phyloP scores from a whole-genome alignment of 371 early-diverging fungal species.

The Batkoa obscura region DNA sequence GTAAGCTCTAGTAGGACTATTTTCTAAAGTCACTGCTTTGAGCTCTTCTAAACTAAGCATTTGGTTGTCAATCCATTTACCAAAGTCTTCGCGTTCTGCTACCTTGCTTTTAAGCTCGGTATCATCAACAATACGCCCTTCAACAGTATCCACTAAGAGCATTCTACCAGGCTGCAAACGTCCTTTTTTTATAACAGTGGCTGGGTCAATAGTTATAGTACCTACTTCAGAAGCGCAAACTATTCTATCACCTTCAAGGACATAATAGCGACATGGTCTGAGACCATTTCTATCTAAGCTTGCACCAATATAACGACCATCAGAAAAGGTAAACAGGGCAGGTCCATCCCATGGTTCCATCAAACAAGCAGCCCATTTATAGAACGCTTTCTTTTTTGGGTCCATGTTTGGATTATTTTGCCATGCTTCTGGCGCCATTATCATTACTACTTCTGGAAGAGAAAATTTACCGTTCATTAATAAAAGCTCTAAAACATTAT shows the following conservation, averaged over 20 bases:
- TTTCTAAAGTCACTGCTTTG: slow-evolving; percentile 28
- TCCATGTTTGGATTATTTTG: slow-evolving; percentile 70
- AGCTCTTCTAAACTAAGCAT: slow-evolving; percentile 12
- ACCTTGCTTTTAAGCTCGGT: slow-evolving; percentile 60
- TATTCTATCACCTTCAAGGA: slow-evolving; percentile 81
- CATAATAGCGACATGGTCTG: slow-evolving; percentile 89
- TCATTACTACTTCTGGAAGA: slow-evolving; percentile 89
- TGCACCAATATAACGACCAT: slow-evolving; percentile 92
- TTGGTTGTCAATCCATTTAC: slow-evolving; percentile 62
- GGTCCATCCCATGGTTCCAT: slow-evolving; percentile 99
- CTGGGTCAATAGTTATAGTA: slow-evolving; percentile 65
- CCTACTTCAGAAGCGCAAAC: slow-evolving; percentile 95
- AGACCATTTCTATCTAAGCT: slow-evolving; percentile 90
- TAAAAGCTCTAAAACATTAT: slow-evolving; percentile 86
- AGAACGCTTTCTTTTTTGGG: slow-evolving; percentile 74
- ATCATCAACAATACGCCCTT: slow-evolving; percentile 79
- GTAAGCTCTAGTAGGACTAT: slow-evolving; percentile 12
- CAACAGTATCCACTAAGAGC: slow-evolving; percentile 90
- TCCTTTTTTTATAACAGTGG: slow-evolving; percentile 66
- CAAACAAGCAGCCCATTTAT: slow-evolving; percentile 86
- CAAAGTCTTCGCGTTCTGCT: slow-evolving; percentile 48
- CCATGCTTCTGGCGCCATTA: slow-evolving; percentile 97
- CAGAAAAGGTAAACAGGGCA: slow-evolving; percentile 87
- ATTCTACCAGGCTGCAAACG: slow-evolving; percentile 91
- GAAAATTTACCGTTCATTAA: slow-evolving; percentile 76